Conservation (phyloP, 2,329 filamentous ascomycete species). For the Sclerotinia borealis region DNA sequence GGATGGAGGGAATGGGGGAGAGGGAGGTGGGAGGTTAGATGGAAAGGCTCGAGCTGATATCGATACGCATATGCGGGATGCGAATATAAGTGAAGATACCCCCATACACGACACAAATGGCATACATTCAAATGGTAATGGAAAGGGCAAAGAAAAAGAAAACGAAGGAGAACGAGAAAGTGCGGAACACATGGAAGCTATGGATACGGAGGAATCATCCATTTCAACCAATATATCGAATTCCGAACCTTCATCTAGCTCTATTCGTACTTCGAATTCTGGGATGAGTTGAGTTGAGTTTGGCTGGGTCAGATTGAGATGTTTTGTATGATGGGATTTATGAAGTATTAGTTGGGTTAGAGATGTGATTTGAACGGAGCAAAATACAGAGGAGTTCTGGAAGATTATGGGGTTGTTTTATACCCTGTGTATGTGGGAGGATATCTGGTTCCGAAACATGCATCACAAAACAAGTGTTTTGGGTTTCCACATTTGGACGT, state of each 20-base stretch:
- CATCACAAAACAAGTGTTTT: background rate
- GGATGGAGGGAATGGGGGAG: background rate
- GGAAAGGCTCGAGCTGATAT: background rate
- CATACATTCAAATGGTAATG: conserved; percentile 10
- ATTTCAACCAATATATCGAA: conserved; percentile 18
- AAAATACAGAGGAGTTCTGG: background rate
- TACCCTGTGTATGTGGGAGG: background rate
- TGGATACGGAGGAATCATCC: conserved; percentile 19
- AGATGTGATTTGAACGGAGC: background rate
- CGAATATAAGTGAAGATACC: conserved; percentile 17
- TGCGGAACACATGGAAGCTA: conserved; percentile 13
- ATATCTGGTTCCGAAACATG: background rate
- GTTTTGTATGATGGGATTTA: background rate
- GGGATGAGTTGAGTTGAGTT: conserved; percentile 13
- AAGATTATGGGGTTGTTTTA: background rate
- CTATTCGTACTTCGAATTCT: conserved; percentile 24
- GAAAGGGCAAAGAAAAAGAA: conserved; percentile 16
- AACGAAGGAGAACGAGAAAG: background rate
- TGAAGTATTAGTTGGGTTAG: background rate
- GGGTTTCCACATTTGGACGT: background rate
- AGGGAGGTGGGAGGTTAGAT: background rate
- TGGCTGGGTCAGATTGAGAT: background rate
- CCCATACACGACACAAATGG: conserved; percentile 11
- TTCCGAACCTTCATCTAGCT: conserved; percentile 24
- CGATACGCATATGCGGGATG: conserved; percentile 1